Evolutionary conservation across 164 flowering plant species (phyloP).

Genomic region (Vitis rupestris): DNA sequence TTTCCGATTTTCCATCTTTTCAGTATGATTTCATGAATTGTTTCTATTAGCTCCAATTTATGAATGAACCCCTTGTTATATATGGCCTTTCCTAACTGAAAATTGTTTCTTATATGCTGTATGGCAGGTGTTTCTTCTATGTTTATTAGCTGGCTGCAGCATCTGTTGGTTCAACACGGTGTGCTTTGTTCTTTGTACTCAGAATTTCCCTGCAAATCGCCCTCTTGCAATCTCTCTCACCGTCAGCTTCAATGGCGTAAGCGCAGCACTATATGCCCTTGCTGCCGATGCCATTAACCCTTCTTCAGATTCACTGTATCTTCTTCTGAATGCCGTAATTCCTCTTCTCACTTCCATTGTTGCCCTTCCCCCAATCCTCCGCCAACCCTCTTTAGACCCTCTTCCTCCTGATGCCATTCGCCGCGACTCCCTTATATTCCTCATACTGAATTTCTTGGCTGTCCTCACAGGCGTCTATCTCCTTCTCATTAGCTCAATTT

Average conservation of each 20-base stretch:
- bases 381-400: conserved; percentile 57
- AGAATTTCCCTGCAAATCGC: conserved; percentile 61
- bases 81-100: too few species aligned
- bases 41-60: too few species aligned
- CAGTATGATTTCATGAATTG: neutral
- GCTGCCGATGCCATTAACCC: conserved; percentile 59
- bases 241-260: conserved; percentile 84
- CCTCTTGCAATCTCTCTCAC: conserved; percentile 80
- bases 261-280: conserved; percentile 82
- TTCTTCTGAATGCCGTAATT: conserved; percentile 64
- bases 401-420: conserved; percentile 42
- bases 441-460: conserved; percentile 64
- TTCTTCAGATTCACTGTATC: conserved; percentile 46
- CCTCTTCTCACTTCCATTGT: conserved; percentile 58
- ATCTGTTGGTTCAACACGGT: conserved; percentile 98
- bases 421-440: conserved; percentile 65
- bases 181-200: conserved; percentile 78
- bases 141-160: conserved; percentile 85
- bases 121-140: conserved; percentile 68
- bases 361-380: conserved; percentile 64
- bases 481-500: conserved; percentile 53
- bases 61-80: too few species aligned
- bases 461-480: conserved; percentile 74
- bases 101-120: neutral
- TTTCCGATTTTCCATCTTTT: neutral